Evolutionary conservation across 139 green algal genomes (phyloP), one percentile per base, ranked within the genome.

Genomic region (Chlorella sp.): DNA sequence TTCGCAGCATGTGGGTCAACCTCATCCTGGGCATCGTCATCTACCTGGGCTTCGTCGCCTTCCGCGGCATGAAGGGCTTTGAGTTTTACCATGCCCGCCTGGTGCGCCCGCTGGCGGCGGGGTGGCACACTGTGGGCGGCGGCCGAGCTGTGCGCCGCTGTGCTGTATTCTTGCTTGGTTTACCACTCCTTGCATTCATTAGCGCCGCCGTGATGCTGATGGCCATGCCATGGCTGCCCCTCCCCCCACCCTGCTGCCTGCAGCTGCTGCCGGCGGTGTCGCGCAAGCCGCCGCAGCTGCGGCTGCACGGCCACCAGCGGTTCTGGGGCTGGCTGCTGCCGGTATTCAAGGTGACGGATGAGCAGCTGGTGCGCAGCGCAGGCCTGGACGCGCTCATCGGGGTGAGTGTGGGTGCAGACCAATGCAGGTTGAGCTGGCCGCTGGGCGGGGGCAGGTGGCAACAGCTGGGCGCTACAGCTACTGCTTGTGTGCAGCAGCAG

Each of bases 361-460:
- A 91, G 65, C 78, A 93, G 28, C 30, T 93, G 65, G 78, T 93
- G 41, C 78, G 76, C 51, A 91, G 71, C 38, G 87, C 89, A 36
- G 90, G 90, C 39, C 79, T 93, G 65, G 90, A 93, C 71, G 87
- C 90, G 25, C 69, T 93, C 47, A 67, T 86, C 12, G 80, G 21
- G 60, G 56, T 78, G 47, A 69, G 80, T 17, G 3, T 36, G 7
- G 36, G 13, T 17, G 44, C 44, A 7, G 44, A 7, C 7, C 11
- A 11, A 11, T 55, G 7, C 7, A 17, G 44, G 44, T 55, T 55
- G 44, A 17, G n/a, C n/a, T n/a, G n/a, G n/a, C 44, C 44, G 44
- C 44, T 51, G 44, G 7, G 44, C 44, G 9, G 44, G 44, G 44
- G 44, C 44, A 16, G 44, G 6, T 51, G 44, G 9, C 6, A 51